phyloP scores from a whole-genome alignment of 257 asterid genomes.

The Solanum acaule region DNA sequence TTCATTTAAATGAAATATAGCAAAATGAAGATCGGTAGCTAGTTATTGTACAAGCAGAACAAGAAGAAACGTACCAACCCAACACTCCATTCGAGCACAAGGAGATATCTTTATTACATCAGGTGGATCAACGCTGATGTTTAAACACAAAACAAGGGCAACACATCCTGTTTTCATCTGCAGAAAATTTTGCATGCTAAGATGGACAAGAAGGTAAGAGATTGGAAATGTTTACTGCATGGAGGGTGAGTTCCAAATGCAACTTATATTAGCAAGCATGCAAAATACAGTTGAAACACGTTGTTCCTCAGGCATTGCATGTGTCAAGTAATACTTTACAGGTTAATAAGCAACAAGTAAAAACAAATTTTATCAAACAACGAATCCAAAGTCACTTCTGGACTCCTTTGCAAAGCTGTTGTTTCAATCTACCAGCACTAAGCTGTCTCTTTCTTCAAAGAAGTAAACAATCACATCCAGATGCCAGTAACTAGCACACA shows the following conservation, averaged over 20 bases:
- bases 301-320: background rate
- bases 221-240: background rate
- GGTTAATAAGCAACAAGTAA: background rate
- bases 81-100: slow-evolving; percentile 99
- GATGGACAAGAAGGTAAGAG: background rate
- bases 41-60: background rate
- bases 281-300: background rate
- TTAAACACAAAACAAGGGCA: slow-evolving; percentile 92
- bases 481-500: background rate
- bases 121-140: slow-evolving; percentile 95
- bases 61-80: slow-evolving; percentile 69
- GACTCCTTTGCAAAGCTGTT: background rate
- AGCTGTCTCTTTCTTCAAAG: background rate
- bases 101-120: slow-evolving; percentile 99
- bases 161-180: slow-evolving; percentile 99
- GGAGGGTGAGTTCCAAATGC: background rate
- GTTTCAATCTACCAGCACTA: background rate
- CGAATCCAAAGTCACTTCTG: background rate
- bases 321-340: background rate
- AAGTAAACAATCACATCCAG: background rate
- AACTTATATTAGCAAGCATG: background rate
- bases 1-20: background rate
- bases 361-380: background rate
- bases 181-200: slow-evolving; percentile 16
- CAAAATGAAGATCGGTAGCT: background rate